Conservation (phyloP, 2,329 filamentous ascomycete species). For the Penicillium sp. region DNA sequence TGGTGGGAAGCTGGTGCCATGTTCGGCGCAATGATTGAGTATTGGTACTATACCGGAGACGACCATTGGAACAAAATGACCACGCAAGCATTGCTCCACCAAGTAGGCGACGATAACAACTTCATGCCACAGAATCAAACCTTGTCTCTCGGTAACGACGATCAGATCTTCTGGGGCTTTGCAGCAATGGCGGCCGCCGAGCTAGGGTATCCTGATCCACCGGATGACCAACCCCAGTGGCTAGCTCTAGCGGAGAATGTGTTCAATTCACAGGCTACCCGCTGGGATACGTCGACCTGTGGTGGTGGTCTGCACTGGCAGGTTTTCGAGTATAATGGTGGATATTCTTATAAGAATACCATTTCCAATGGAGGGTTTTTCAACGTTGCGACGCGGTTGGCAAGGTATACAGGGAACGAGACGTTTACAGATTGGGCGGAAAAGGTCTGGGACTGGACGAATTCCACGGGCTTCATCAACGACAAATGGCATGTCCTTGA, state of each 20-base stretch:
- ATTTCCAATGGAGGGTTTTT: slow-evolving; percentile 19
- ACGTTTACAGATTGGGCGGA: slow-evolving; percentile 61
- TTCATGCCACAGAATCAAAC: slow-evolving; percentile 64
- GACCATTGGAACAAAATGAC: slow-evolving; percentile 38
- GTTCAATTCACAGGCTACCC: slow-evolving; percentile 70
- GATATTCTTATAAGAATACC: slow-evolving; percentile 16
- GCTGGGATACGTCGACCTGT: slow-evolving; percentile 69
- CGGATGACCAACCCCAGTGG: slow-evolving; percentile 65
- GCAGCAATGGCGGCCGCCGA: slow-evolving; percentile 75
- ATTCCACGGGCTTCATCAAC: slow-evolving; percentile 48
- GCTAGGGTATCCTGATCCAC: slow-evolving; percentile 69
- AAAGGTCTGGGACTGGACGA: slow-evolving; percentile 60
- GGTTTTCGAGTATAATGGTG: slow-evolving; percentile 13
- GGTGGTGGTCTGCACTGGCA: slow-evolving; percentile 61
- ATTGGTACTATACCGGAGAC: slow-evolving; percentile 35
- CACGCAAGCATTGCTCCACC: slow-evolving; percentile 23
- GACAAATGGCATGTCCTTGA: slow-evolving; percentile 53
- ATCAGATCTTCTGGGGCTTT: slow-evolving; percentile 65
- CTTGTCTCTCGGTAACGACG: neutral
- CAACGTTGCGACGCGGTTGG: slow-evolving; percentile 15
- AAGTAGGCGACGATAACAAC: slow-evolving; percentile 69
- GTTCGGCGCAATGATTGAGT: slow-evolving; percentile 33
- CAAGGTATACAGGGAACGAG: slow-evolving; percentile 14
- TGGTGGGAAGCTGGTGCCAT: slow-evolving; percentile 38
- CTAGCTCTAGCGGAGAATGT: slow-evolving; percentile 71